Evolutionary conservation across 768 basidiomycete species (phyloP), one percentile per base, ranked within the genome.

Genomic region (Megacollybia marginata): DNA sequence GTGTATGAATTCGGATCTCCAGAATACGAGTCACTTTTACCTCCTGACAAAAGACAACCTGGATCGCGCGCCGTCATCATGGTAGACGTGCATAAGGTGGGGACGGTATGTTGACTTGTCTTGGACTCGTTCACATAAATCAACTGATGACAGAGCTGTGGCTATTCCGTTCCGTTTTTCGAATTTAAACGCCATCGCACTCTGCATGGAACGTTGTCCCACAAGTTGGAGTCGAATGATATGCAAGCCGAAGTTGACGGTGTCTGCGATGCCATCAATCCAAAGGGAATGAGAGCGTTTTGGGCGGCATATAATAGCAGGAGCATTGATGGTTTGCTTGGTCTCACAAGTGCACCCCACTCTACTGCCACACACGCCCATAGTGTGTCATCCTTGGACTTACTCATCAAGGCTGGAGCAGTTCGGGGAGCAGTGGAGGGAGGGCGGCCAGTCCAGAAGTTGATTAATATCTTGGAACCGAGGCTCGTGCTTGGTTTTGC

Each of bases 1-100:
- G 68, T 72, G 13, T 58, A 71, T 47, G 76, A 77, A 52, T 70
- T 71, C 53, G 76, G 75, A 6, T 67, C 72, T 1, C 62, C 65
- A 9, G 71, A 71, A 47, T 77, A 74, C 51, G 60, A 72, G 34
- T 45, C 54, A 4, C 61, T 65, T 43, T 63, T 78, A 31, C 65
- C 69, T 5, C 55, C 57, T 0, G 56, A 59, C 16, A 52, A 51
- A 16, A 67, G 73, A 12, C 62, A 63, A 43, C 60, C 69, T 13
- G 72, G 76, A 16, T 71, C 74, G 5, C 68, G 75, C 20, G 64
- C 69, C 1, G 69, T 66, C n/a, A 73, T 76, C 44, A 62, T 74
- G 52, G 53, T 77, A 31, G 63, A 74, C 45, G 65, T 77, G 8
- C 63, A 74, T 55, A 70, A 65, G 58, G 71, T 74, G n/a, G 69